Evolutionary conservation across 225 moss, liverwort and hornwort species (phyloP).

Genomic region (Anthoceros angustus): DNA sequence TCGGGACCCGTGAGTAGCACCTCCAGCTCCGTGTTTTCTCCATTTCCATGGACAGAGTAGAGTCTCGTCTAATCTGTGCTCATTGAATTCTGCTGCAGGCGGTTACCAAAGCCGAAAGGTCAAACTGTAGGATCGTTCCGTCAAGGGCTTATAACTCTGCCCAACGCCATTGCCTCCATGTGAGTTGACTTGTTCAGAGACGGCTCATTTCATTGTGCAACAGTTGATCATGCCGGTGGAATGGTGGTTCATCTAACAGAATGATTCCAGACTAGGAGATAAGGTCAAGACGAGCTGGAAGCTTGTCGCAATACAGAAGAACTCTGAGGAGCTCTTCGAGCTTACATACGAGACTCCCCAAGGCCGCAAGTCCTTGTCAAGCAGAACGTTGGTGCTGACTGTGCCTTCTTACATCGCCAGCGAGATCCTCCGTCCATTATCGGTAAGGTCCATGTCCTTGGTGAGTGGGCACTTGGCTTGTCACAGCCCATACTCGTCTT

Average conservation of each 20-base stretch:
- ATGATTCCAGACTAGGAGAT: conserved; percentile 53
- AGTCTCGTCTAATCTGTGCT: too few relatives aligned
- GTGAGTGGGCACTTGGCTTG: conserved; percentile 1
- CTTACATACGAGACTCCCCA: conserved; percentile 77
- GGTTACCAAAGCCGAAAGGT: conserved; percentile 90
- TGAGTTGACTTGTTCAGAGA: conserved; percentile 12
- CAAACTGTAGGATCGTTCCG: conserved; percentile 95
- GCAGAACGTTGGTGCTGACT: conserved; percentile 66
- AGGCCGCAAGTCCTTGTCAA: conserved; percentile 40
- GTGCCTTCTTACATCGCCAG: conserved; percentile 86
- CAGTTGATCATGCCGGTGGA: background rate
- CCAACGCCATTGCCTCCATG: conserved; percentile 85
- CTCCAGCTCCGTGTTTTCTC: conserved; percentile 3
- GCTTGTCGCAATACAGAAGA: conserved; percentile 48
- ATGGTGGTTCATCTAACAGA: background rate
- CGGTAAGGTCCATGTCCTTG: conserved; percentile 29
- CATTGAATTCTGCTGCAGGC: conserved; percentile 24
- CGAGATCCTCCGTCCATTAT: conserved; percentile 66
- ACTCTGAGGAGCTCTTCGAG: conserved; percentile 32
- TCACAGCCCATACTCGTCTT: background rate
- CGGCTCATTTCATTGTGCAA: background rate
- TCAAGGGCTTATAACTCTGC: conserved; percentile 73
- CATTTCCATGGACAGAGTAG: too few relatives aligned
- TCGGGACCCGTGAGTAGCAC: conserved; percentile 55
- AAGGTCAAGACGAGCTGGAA: conserved; percentile 92